These are phyloP conservation scores for Torulaspora microellipsoides DNA, from an alignment of 805 yeast species.

Conservation along the genomic window DNA sequence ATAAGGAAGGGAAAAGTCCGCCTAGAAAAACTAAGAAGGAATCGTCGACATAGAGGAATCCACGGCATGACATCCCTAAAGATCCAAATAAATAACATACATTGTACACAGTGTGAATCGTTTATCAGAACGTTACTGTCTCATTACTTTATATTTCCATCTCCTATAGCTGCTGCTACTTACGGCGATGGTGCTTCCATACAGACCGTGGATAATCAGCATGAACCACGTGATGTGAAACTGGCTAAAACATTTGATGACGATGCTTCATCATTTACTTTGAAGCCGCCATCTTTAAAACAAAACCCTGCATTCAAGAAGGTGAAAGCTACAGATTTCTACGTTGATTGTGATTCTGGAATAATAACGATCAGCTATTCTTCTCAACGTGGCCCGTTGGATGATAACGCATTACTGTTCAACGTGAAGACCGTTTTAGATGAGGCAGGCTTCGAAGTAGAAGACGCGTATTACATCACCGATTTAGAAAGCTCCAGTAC, in stretches of 20 bases:
- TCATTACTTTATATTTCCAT: slow-evolving; percentile 14
- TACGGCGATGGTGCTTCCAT: not conserved
- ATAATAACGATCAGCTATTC: slow-evolving; percentile 9
- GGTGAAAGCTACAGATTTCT: slow-evolving; percentile 3
- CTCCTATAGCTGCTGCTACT: not conserved
- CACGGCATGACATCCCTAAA: slow-evolving; percentile 23
- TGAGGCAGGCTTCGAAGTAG: slow-evolving; percentile 12
- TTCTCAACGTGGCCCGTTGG: slow-evolving; percentile 14
- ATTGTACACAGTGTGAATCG: slow-evolving; percentile 50
- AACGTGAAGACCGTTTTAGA: slow-evolving; percentile 26
- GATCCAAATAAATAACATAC: slow-evolving; percentile 39
- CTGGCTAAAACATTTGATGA: not conserved
- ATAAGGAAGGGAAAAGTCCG: not conserved
- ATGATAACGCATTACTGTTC: slow-evolving; percentile 13
- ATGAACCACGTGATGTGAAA: not conserved
- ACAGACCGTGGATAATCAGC: not conserved
- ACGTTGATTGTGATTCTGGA: slow-evolving; percentile 1
- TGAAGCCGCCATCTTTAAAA: slow-evolving; percentile 8
- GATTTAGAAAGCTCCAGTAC: slow-evolving; percentile 16
- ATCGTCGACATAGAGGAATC: not conserved
- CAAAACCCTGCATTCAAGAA: not conserved
- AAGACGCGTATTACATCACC: slow-evolving; percentile 2
- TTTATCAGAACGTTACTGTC: slow-evolving; percentile 34
- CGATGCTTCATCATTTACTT: slow-evolving; percentile 2
- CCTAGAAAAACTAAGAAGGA: no score